These are phyloP conservation scores for Vaucheria bursata DNA, from an alignment of 352 stramenopile species.

Conservation along the genomic window DNA sequence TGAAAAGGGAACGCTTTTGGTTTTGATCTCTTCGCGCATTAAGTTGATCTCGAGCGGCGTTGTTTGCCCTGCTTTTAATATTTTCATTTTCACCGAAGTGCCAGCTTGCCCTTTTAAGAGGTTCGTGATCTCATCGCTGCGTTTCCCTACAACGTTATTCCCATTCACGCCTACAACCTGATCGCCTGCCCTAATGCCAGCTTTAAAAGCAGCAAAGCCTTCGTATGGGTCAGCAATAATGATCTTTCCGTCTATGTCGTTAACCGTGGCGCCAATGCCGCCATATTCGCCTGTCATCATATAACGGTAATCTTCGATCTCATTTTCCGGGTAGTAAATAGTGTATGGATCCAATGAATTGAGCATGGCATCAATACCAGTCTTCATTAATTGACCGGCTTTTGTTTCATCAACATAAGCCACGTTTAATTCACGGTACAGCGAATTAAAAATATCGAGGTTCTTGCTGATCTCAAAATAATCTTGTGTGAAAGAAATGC, in stretches of 20 bases:
- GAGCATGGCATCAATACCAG: background rate
- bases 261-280: background rate
- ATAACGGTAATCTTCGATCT: conserved; percentile 1
- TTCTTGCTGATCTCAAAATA: background rate
- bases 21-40: background rate
- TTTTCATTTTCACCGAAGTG: background rate
- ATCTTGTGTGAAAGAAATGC: background rate
- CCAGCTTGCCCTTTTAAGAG: background rate
- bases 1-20: background rate
- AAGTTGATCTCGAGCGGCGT: background rate
- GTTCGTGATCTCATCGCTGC: background rate
- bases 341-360: background rate
- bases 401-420: background rate
- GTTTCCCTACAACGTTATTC: background rate
- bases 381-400: background rate
- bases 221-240: background rate
- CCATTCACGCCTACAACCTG: background rate
- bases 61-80: background rate
- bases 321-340: background rate
- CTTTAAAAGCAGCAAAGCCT: background rate
- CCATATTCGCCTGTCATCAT: background rate
- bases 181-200: background rate
- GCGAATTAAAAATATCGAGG: background rate
- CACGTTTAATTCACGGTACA: background rate
- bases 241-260: background rate